Conservation (phyloP, 139 green algal genomes). For the Picochlorum sp. region DNA sequence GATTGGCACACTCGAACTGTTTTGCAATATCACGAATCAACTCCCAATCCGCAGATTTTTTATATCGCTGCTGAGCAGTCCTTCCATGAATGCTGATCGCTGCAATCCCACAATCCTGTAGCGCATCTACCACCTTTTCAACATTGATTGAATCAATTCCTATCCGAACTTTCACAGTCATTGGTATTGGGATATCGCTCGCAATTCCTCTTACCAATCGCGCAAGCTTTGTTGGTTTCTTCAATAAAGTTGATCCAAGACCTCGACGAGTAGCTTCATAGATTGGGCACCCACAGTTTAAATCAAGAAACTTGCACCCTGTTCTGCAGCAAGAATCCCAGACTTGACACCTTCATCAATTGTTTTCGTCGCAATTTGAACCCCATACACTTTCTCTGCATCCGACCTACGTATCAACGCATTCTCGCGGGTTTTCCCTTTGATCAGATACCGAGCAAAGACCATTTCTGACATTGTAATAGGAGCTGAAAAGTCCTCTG, state of each 20-base stretch:
- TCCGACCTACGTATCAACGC: conserved; percentile 16
- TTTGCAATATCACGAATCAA: conserved; percentile 41
- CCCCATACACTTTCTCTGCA: conserved; percentile 27
- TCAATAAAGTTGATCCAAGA: conserved; percentile 62
- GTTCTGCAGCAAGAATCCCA: conserved; percentile 42
- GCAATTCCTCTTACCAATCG: conserved; percentile 67
- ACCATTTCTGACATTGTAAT: conserved; percentile 76
- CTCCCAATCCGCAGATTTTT: conserved; percentile 64
- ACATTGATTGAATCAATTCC: conserved; percentile 62
- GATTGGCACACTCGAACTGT: conserved; percentile 31
- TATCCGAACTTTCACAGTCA: conserved; percentile 75
- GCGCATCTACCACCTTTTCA: conserved; percentile 36
- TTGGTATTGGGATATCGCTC: conserved; percentile 45
- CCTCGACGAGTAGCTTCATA: conserved; percentile 69
- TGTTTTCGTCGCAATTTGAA: conserved; percentile 69
- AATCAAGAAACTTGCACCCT: conserved; percentile 65
- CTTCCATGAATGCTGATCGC: conserved; percentile 76
- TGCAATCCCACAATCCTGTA: conserved; percentile 57
- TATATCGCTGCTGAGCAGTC: conserved; percentile 80
- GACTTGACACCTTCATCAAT: conserved; percentile 65
- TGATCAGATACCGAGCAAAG: conserved; percentile 50
- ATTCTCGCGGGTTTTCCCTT: conserved; percentile 21
- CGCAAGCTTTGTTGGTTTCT: conserved; percentile 69
- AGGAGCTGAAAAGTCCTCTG: conserved; percentile 48
- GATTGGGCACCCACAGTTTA: conserved; percentile 85